phyloP scores from a whole-genome alignment of 768 basidiomycete species.

The Psilocybe cubensis region DNA sequence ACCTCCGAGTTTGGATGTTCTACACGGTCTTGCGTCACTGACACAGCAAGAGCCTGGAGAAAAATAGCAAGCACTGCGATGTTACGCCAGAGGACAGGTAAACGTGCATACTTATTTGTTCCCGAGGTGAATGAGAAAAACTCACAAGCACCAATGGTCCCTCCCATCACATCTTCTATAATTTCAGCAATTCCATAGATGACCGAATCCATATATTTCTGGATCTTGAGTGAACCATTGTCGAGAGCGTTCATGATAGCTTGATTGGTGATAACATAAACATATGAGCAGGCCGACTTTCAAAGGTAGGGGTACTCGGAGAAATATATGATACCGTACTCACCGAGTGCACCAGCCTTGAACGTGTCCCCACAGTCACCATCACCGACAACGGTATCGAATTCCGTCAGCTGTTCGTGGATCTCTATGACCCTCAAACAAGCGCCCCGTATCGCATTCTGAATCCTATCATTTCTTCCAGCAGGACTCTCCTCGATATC shows the following conservation, averaged over 20 bases:
- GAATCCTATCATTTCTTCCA: background rate
- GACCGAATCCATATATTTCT: conserved; percentile 22
- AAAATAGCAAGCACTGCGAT: conserved; percentile 48
- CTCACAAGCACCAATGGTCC: conserved; percentile 55
- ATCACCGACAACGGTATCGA: conserved; percentile 65
- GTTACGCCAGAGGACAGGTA: background rate
- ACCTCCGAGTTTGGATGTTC: background rate
- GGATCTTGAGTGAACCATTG: conserved; percentile 16
- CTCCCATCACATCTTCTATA: conserved; percentile 57
- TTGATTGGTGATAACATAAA: background rate
- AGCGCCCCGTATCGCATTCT: conserved; percentile 36
- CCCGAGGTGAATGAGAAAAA: conserved; percentile 24
- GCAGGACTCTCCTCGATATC: no score
- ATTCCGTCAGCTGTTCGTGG: conserved; percentile 56
- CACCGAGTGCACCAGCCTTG: conserved; percentile 42
- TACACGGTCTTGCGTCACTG: conserved; percentile 5
- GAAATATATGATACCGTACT: no score
- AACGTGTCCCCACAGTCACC: conserved; percentile 68
- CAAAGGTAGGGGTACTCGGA: no score
- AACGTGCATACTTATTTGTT: background rate
- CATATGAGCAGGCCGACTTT: background rate
- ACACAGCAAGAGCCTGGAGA: conserved; percentile 38
- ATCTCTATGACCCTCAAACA: conserved; percentile 45
- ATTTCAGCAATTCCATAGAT: conserved; percentile 39
- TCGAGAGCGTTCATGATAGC: conserved; percentile 13